Evolutionary conservation across 495 filamentous ascomycete genomes (phyloP), one percentile per base, ranked within the genome.

Genomic region (Aspergillus sclerotiicarbonarius): DNA sequence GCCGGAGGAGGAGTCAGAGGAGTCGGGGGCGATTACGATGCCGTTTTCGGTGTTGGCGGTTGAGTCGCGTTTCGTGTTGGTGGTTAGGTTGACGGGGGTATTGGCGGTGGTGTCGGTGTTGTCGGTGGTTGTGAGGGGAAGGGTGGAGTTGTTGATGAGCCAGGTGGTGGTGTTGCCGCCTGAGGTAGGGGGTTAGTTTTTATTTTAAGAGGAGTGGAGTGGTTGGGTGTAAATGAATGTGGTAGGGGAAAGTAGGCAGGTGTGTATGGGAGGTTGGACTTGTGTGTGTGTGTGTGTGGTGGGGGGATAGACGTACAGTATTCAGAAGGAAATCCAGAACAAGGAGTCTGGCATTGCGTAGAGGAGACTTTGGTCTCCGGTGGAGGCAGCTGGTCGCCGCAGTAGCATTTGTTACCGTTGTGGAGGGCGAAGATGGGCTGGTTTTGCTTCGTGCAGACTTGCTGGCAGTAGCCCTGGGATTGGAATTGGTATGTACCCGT

Each of bases 81-180:
- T 9, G 37, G 46, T 16, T 16, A n/a, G 31, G n/a, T n/a, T n/a
- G n/a, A n/a, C n/a, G n/a, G n/a, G n/a, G 41, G 59, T 57, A 46
- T 55, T 44, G n/a, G n/a, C n/a, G n/a, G n/a, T n/a, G n/a, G n/a
- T n/a, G 6, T 69, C 19, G 54, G 21, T 21, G 18, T 57, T 58
- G 12, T 54, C 53, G 45, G 52, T 52, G 18, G 32, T 4, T 25
- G 25, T 25, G 25, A 25, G 25, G 25, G 25, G 25, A 25, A 25
- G 25, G 25, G 25, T 25, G 25, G 25, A 25, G 25, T 25, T 56
- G 44, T 63, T 60, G 53, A 78, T 57, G 1, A 59, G 71, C 61
- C 63, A 79, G 54, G 64, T 48, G 30, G 61, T 51, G 10, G 56
- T 9, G 32, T 75, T 74, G 43, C 76, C 76, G 52, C 76, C 76